A percentile compares a stretch with the other conserved stretches of the same genome.
phyloP scores from a whole-genome alignment of 495 filamentous ascomycete genomes.

The Penicillium nucicola region DNA sequence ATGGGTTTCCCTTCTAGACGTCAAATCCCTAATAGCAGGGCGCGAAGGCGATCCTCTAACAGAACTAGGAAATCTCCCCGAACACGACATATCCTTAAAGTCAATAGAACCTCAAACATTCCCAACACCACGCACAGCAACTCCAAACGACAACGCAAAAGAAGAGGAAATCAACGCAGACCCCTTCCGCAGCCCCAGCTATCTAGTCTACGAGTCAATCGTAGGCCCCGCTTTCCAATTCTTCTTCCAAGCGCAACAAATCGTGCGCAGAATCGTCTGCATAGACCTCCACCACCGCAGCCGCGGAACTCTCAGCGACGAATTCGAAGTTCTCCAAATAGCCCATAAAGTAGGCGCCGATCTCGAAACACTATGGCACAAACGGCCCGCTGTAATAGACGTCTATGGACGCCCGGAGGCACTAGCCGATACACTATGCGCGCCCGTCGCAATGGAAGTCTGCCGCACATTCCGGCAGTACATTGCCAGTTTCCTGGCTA shows the following conservation, averaged over 20 bases:
- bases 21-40: constrained; percentile 41
- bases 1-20: constrained; percentile 38
- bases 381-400: constrained; percentile 32
- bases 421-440: constrained; percentile 24
- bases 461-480: constrained; percentile 38
- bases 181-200: constrained; percentile 27
- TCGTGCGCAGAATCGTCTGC: constrained; percentile 35
- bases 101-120: background rate
- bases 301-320: constrained; percentile 38
- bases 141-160: constrained; percentile 2
- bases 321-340: constrained; percentile 42
- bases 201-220: constrained; percentile 34
- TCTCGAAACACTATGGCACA: constrained; percentile 39
- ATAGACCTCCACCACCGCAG: constrained; percentile 43
- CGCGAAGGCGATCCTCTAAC: constrained; percentile 38
- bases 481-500: constrained; percentile 39
- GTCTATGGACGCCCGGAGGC: constrained; percentile 28
- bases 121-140: background rate
- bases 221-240: constrained; percentile 35
- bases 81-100: background rate
- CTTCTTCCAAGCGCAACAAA: constrained; percentile 34
- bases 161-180: constrained; percentile 17
- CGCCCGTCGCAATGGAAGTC: constrained; percentile 24
- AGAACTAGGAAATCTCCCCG: constrained; percentile 28
- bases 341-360: constrained; percentile 39